Conservation (phyloP, 1,284 basidiomycete species). For the Puccinia novopanici region DNA sequence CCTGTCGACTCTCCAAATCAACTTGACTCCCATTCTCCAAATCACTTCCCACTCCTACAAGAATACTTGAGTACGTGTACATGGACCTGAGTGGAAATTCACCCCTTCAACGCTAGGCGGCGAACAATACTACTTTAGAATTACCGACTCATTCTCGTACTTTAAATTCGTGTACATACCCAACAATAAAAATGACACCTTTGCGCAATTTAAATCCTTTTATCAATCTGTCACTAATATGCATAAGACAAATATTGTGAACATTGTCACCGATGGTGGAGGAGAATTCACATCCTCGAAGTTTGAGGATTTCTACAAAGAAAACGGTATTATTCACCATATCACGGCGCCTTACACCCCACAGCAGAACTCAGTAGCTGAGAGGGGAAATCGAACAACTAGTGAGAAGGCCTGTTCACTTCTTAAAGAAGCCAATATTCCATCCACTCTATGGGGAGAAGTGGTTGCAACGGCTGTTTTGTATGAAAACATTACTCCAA, state of each 20-base stretch:
- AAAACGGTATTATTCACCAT: neutral
- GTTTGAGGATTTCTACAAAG: neutral
- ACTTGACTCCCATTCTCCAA: too few species aligned
- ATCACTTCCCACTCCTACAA: too few species aligned
- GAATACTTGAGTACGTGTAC: too few species aligned
- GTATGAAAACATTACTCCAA: conserved; percentile 26
- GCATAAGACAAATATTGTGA: neutral
- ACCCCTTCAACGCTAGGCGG: too few species aligned
- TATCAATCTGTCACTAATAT: neutral
- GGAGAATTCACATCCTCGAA: neutral
- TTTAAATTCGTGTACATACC: neutral
- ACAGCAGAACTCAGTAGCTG: conserved; percentile 21
- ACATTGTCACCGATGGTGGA: neutral
- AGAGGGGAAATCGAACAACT: conserved; percentile 22
- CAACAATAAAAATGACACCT: neutral
- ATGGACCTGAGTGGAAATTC: too few species aligned
- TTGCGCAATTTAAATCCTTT: neutral
- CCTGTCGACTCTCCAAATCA: too few species aligned
- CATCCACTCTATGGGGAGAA: conserved; percentile 14
- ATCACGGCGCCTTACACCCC: conserved; percentile 17
- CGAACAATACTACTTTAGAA: too few species aligned
- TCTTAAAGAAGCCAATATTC: conserved; percentile 6
- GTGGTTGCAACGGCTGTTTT: neutral
- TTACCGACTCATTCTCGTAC: too few species aligned
- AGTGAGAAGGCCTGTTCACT: neutral